Evolutionary conservation across 2,329 filamentous ascomycete species (phyloP).

Genomic region (Lasiodiplodia sp.): DNA sequence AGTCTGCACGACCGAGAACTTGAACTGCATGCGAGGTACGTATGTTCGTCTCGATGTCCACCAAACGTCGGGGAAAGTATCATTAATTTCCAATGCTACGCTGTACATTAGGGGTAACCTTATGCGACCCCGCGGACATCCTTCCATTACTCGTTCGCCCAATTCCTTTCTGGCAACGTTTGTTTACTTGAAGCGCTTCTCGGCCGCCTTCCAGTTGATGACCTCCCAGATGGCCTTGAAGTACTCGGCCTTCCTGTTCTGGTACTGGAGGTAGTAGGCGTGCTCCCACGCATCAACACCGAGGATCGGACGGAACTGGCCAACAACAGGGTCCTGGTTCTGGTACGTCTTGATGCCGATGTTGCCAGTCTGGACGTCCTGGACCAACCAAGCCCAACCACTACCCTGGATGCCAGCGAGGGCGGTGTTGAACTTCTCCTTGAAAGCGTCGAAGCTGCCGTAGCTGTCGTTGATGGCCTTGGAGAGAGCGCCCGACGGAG

Average conservation of each 20-base stretch:
- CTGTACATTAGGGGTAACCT: background rate
- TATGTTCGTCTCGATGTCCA: background rate
- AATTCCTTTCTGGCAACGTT: background rate
- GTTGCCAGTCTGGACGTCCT: slow-evolving; percentile 66
- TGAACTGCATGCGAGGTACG: background rate
- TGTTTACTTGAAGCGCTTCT: slow-evolving; percentile 71
- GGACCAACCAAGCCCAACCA: slow-evolving; percentile 70
- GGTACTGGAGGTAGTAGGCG: slow-evolving; percentile 93
- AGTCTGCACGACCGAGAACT: background rate
- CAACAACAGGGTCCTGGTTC: slow-evolving; percentile 90
- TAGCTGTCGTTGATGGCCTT: slow-evolving; percentile 67
- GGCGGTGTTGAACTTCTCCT: slow-evolving; percentile 69
- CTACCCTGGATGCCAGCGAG: slow-evolving; percentile 71
- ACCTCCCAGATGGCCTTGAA: slow-evolving; percentile 94
- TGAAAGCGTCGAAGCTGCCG: slow-evolving; percentile 65
- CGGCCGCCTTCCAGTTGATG: slow-evolving; percentile 92
- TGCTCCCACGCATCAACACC: slow-evolving; percentile 97
- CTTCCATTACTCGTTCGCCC: background rate
- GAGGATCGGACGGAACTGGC: slow-evolving; percentile 80
- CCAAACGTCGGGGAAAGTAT: background rate
- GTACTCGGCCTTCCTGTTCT: slow-evolving; percentile 97
- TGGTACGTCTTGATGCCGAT: slow-evolving; percentile 74
- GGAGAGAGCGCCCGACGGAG: slow-evolving; percentile 64
- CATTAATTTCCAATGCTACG: slow-evolving; percentile 11
- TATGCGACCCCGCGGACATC: background rate